Evolutionary conservation across 305 asterid species (phyloP), one percentile per base, ranked within the genome.

Genomic region (Striga hermonthica): DNA sequence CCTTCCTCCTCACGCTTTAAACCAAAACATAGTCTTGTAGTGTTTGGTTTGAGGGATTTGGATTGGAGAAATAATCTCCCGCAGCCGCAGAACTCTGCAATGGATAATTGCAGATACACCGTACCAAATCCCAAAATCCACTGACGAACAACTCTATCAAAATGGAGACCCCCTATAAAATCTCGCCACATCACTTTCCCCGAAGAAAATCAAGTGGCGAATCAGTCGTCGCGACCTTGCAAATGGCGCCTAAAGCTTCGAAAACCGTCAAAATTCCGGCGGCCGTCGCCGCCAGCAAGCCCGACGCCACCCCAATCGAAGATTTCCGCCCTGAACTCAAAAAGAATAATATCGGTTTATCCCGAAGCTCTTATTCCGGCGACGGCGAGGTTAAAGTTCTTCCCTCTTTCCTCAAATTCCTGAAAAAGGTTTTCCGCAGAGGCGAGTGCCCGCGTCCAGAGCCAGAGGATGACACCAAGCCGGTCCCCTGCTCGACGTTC

Each of bases 271-370:
- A 38, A 28, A 11, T 63, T 8, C 7, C 31, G 31, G 31, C 31
- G 31, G 31, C 15, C 12, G 31, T 2, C 31, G 31, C 31, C 31
- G 31, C 76, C 31, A 48, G 67, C 62, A 75, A 65, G 52, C 4
- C 12, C 68, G 68, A 70, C 73, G 72, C 85, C 9, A 81, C 76
- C 66, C 54, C 76, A 34, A 78, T 81, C 7, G 86, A 78, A 5
- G 39, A 56, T 6, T 66, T 73, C 44, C 68, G 14, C 40, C 50
- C 7, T 1, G 38, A 52, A 6, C 4, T 44, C 64, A 68, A 59
- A 47, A n/a, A 53, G 1, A 12, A 10, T 12, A 4, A 10, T 2
- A 72, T 70, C 62, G 79, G 60, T 59, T 47, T 72, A 64, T 28
- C 83, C 60, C 57, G 64, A 22, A 48, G 62, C 9, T 14, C 53